Evolutionary conservation across 306 rosid genomes (phyloP), one percentile per base, ranked within the genome.

Genomic region (Nissolia schottii): DNA sequence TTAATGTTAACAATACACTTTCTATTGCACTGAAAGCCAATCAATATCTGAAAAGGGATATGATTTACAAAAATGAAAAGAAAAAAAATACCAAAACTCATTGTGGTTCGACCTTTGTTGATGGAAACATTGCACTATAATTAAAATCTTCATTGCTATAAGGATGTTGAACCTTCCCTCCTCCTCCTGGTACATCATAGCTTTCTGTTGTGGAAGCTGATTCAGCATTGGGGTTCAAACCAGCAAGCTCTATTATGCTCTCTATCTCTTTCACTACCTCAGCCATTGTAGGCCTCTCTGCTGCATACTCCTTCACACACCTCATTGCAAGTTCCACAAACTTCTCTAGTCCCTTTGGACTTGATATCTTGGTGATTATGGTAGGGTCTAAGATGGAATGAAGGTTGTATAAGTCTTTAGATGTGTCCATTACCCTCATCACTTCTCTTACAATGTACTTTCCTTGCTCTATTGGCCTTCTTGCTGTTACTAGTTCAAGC

Each of bases 211-310:
- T 78, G 56, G 86, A n/a, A 43, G 81, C 82, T 48, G 91, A 86
- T 54, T 75, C 88, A 23, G 85, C 57, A 75, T 65, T 69, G 1
- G 84, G 81, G 64, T 86, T 90, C 76, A 81, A 22, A 66, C 87
- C 89, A 49, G 77, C 85, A 24, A 79, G 74, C 74, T 78, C 85
- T 51, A 85, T 73, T 40, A 89, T 83, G 57, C 50, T 78, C 80
- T 89, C 93, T 18, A 92, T 76, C 87, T 74, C 96, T 79, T 89
- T 92, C 10, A 87, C 90, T 41, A 84, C 96, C 71, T 81, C 88
- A 19, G 91, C 87, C 96, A 87, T 89, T 11, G 77, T 54, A 71
- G 97, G 96, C 69, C 96, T 86, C 16, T 83, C 79, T 16, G 68
- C 64, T 60, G 83, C 87, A 14, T 60, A 77, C 35, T 92, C 94